These are phyloP conservation scores for Boletales sp. DNA, from an alignment of 768 basidiomycete species.

Conservation along the genomic window DNA sequence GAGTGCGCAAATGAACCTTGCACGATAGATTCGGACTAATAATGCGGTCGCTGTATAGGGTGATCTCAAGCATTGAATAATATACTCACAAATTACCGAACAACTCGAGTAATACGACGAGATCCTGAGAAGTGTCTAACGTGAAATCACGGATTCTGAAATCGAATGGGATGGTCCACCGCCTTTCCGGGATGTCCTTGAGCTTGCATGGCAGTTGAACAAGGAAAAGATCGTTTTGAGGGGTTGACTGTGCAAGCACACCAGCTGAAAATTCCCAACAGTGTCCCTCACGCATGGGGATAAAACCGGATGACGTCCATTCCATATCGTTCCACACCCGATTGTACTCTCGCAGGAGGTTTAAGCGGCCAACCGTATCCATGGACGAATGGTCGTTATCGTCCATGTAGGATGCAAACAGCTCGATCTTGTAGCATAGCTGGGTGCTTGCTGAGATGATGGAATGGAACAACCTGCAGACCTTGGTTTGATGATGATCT, in stretches of 20 bases:
- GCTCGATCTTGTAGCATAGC: conserved; percentile 29
- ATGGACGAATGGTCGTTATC: conserved; percentile 15
- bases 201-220: conserved; percentile 30
- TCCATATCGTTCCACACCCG: conserved; percentile 27
- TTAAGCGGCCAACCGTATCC: conserved; percentile 21
- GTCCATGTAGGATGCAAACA: conserved; percentile 29
- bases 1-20: conserved; percentile 29
- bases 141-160: conserved; percentile 34
- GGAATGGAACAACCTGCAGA: conserved; percentile 28
- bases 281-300: conserved; percentile 15
- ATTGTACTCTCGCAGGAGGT: conserved; percentile 25
- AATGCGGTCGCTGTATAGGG: neutral
- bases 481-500: conserved; percentile 7
- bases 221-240: conserved; percentile 17
- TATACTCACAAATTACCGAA: conserved; percentile 17
- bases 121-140: conserved; percentile 34
- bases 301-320: conserved; percentile 12
- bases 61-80: neutral
- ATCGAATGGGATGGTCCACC: conserved; percentile 28
- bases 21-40: conserved; percentile 17
- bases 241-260: conserved; percentile 29
- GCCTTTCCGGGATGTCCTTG: conserved; percentile 23
- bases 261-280: conserved; percentile 36
- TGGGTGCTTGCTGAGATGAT: conserved; percentile 24
- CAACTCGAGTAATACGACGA: conserved; percentile 31